Conservation (phyloP, 371 early-diverging fungal genomes). For the Paraphysoderma sedebokerense region DNA sequence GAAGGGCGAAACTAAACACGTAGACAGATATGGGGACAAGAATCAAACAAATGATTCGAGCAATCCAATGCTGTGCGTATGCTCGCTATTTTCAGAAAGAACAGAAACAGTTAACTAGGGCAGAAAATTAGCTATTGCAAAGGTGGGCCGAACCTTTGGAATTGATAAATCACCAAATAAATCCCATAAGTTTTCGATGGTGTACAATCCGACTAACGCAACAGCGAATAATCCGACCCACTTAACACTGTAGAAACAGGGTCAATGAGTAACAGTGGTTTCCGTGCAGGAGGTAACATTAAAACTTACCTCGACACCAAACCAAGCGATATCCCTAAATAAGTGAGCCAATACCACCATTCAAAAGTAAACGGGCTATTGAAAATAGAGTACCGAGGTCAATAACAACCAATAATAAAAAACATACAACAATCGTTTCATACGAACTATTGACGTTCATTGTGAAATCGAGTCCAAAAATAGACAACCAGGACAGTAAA, state of each 20-base stretch:
- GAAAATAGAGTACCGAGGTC: not conserved
- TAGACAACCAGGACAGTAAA: slow-evolving; percentile 76
- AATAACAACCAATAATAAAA: not conserved
- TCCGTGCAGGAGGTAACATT: not conserved
- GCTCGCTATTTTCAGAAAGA: slow-evolving; percentile 19
- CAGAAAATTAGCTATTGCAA: not conserved
- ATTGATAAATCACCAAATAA: slow-evolving; percentile 70
- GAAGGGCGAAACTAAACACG: slow-evolving; percentile 69
- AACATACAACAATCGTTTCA: slow-evolving; percentile 1
- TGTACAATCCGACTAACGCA: slow-evolving; percentile 84
- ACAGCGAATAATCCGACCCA: slow-evolving; percentile 98
- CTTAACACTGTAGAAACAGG: slow-evolving; percentile 70
- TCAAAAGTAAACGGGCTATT: slow-evolving; percentile 52
- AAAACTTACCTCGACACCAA: slow-evolving; percentile 47
- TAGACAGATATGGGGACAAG: slow-evolving; percentile 77
- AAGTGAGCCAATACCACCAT: slow-evolving; percentile 78
- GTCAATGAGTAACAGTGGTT: too few relatives aligned
- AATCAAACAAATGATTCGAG: slow-evolving; percentile 65
- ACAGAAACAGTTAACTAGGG: not conserved
- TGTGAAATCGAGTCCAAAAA: slow-evolving; percentile 55
- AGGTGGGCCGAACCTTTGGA: slow-evolving; percentile 23
- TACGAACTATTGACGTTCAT: slow-evolving; percentile 42
- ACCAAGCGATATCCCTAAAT: slow-evolving; percentile 86
- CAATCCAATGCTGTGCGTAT: slow-evolving; percentile 60
- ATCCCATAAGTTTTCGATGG: slow-evolving; percentile 86